A percentile compares a stretch with the other conserved stretches of the same genome.
phyloP scores from a whole-genome alignment of 2,329 filamentous ascomycete genomes.

The Ilyonectria mors-panacis region DNA sequence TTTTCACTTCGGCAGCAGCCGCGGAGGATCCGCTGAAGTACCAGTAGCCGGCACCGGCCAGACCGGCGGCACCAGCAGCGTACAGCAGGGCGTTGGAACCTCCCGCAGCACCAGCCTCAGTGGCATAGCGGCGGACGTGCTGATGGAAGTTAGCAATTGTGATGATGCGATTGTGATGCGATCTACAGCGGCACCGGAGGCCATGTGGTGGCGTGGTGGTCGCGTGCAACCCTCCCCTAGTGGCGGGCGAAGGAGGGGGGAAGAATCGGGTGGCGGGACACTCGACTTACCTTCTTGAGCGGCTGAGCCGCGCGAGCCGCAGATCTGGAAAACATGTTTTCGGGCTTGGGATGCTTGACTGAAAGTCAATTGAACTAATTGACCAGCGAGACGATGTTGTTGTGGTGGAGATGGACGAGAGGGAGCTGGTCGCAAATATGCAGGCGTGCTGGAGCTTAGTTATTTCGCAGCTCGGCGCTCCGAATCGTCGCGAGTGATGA shows the following conservation, averaged over 20 bases:
- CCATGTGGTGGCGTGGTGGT: constrained; percentile 16
- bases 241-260: constrained; percentile 15
- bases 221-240: constrained; percentile 20
- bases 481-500: constrained; percentile 25
- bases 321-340: constrained; percentile 77
- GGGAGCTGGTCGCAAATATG: constrained; percentile 32
- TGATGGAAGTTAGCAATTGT: constrained; percentile 52
- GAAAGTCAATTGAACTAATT: constrained; percentile 46
- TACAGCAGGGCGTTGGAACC: constrained; percentile 73
- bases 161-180: background rate
- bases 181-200: background rate
- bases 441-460: constrained; percentile 26
- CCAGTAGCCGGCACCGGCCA: constrained; percentile 72
- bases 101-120: constrained; percentile 67
- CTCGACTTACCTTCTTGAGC: constrained; percentile 71
- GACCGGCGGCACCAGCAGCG: constrained; percentile 70
- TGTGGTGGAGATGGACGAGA: constrained; percentile 28
- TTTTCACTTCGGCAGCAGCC: constrained; percentile 67
- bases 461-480: constrained; percentile 15
- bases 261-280: constrained; percentile 2
- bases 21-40: constrained; percentile 68
- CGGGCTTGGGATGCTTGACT: constrained; percentile 33
- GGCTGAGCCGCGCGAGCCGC: constrained; percentile 76
- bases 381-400: constrained; percentile 30
- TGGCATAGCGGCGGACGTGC: constrained; percentile 77